Evolutionary conservation across 352 stramenopile species (phyloP).

Genomic region (Phytophthora pisi): DNA sequence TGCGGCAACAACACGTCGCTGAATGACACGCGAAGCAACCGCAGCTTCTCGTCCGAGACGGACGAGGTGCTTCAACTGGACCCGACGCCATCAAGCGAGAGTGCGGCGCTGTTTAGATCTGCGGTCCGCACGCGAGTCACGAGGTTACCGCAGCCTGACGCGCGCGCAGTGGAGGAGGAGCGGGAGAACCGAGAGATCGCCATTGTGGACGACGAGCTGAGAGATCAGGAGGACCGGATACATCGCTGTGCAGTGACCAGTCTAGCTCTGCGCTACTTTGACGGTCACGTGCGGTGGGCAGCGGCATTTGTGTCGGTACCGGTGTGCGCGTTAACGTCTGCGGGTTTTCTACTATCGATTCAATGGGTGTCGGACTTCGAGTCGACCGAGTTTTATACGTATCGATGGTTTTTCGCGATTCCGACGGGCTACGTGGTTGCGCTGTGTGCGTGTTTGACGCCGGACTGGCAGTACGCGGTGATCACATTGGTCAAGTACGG

Average conservation of each 20-base stretch:
- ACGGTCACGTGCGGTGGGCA: constrained; percentile 48
- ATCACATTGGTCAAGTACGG: constrained; percentile 47
- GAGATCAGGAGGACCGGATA: constrained; percentile 31
- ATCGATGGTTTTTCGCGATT: constrained; percentile 45
- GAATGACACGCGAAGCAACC: constrained; percentile 25
- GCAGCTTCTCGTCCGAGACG: constrained; percentile 20
- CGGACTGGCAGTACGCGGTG: constrained; percentile 50
- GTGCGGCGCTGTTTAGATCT: neutral
- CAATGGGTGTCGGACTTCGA: constrained; percentile 41
- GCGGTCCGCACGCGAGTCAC: constrained; percentile 4
- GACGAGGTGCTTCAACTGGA: neutral
- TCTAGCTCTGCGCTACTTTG: constrained; percentile 25
- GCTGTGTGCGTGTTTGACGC: constrained; percentile 51
- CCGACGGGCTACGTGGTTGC: constrained; percentile 38
- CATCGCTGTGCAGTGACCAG: constrained; percentile 30
- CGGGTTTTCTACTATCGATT: constrained; percentile 34
- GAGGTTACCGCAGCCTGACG: constrained; percentile 10
- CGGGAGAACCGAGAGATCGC: constrained; percentile 34
- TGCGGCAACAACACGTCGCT: constrained; percentile 28
- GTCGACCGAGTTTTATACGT: constrained; percentile 56
- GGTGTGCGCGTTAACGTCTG: constrained; percentile 32
- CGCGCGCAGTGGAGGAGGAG: constrained; percentile 22
- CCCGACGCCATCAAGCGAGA: neutral
- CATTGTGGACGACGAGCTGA: constrained; percentile 33
- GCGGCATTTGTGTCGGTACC: constrained; percentile 39